Conservation (phyloP, 192 early-diverging fungal genomes). For the Jimgerdemannia flammicorona region DNA sequence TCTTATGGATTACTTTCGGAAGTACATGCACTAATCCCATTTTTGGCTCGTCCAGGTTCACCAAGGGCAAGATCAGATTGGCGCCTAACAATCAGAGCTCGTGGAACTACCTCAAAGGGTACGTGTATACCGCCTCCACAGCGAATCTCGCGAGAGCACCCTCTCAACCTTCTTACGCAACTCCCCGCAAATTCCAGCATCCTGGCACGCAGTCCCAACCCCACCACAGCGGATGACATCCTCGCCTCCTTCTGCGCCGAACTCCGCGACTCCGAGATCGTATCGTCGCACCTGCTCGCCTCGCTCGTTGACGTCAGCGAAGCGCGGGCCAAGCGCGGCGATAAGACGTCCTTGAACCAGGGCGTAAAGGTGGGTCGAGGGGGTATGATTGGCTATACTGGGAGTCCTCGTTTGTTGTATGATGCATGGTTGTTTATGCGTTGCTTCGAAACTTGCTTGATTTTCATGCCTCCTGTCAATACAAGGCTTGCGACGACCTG, state of each 20-base stretch:
- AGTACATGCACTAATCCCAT: not conserved
- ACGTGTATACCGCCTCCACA: conserved; percentile 6
- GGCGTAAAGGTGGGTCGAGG: conserved; percentile 31
- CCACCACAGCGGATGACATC: conserved; percentile 16
- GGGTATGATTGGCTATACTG: too few species aligned
- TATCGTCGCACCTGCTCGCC: conserved; percentile 36
- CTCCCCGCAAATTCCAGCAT: conserved; percentile 18
- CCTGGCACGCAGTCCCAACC: conserved; percentile 25
- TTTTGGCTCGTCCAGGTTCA: conserved; percentile 40
- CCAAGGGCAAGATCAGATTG: conserved; percentile 61
- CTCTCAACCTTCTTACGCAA: not conserved
- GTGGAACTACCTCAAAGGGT: conserved; percentile 90
- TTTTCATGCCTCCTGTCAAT: not conserved
- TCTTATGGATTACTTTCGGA: not conserved
- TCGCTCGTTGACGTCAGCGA: conserved; percentile 45
- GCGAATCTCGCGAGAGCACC: too few species aligned
- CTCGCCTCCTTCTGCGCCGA: conserved; percentile 40
- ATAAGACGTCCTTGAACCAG: conserved; percentile 27
- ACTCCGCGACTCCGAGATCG: conserved; percentile 25
- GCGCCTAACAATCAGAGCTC: conserved; percentile 92
- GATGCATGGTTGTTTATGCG: not conserved
- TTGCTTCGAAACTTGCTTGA: not conserved
- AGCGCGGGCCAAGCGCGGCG: conserved; percentile 27
- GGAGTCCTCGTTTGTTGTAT: not conserved
- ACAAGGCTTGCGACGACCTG: conserved; percentile 46